phyloP scores from a whole-genome alignment of 1,284 basidiomycete genomes.

The Ceratobasidium sp. region DNA sequence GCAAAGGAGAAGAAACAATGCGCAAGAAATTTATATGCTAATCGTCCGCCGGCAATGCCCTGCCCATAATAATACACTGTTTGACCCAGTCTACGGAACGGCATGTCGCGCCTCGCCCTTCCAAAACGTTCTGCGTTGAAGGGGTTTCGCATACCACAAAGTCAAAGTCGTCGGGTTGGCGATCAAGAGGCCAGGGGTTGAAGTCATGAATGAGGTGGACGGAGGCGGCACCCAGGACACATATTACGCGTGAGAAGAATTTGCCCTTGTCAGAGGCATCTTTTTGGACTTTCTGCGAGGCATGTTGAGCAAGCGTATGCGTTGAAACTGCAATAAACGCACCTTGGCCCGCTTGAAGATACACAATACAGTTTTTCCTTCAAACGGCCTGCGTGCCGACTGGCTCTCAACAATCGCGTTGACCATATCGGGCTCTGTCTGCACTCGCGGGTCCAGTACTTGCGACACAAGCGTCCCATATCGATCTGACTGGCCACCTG shows the following conservation, averaged over 20 bases:
- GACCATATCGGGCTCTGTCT: slow-evolving; percentile 65
- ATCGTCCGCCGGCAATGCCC: slow-evolving; percentile 55
- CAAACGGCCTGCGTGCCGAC: slow-evolving; percentile 53
- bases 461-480: slow-evolving; percentile 71
- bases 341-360: slow-evolving; percentile 50
- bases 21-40: slow-evolving; percentile 8
- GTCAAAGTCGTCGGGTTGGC: slow-evolving; percentile 59
- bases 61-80: slow-evolving; percentile 75
- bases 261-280: slow-evolving; percentile 16
- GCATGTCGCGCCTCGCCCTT: slow-evolving; percentile 54
- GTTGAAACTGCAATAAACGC: slow-evolving; percentile 2
- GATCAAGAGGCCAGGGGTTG: slow-evolving; percentile 53
- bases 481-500: slow-evolving; percentile 70
- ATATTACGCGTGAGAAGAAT: slow-evolving; percentile 64
- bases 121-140: slow-evolving; percentile 53
- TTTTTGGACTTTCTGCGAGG: slow-evolving; percentile 43
- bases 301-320: slow-evolving; percentile 17
- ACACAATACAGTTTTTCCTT: slow-evolving; percentile 49
- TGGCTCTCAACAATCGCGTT: slow-evolving; percentile 64
- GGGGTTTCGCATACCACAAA: slow-evolving; percentile 73
- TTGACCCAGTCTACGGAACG: slow-evolving; percentile 77
- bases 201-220: slow-evolving; percentile 68
- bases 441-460: slow-evolving; percentile 77
- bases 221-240: slow-evolving; percentile 75
- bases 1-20: not conserved